phyloP scores from a whole-genome alignment of 345 rosid genomes.

The Syzygium aqueum region DNA sequence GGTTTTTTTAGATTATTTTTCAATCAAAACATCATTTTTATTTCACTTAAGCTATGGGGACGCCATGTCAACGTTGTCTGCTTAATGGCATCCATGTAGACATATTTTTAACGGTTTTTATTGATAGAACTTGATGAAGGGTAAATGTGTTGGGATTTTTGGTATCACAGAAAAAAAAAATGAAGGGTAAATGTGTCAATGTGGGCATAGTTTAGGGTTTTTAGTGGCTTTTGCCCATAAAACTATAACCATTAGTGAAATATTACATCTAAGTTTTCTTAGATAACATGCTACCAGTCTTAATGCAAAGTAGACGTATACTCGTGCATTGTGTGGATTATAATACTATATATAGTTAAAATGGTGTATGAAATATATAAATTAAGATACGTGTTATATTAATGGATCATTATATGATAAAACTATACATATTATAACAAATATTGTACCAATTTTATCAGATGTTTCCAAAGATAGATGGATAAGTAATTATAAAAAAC shows the following conservation, averaged over 20 bases:
- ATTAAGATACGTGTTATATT: neutral
- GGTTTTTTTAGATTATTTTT: too few relatives aligned
- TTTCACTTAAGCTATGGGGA: too few relatives aligned
- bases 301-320: neutral
- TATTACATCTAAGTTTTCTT: neutral
- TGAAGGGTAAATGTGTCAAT: too few relatives aligned
- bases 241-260: neutral
- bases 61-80: too few relatives aligned
- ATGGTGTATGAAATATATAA: neutral
- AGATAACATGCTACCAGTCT: neutral
- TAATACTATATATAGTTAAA: neutral
- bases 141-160: too few relatives aligned
- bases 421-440: neutral
- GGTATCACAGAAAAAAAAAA: too few relatives aligned
- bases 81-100: too few relatives aligned
- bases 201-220: too few relatives aligned
- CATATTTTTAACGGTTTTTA: too few relatives aligned
- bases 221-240: too few relatives aligned
- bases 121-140: too few relatives aligned
- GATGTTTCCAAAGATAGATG: neutral
- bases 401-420: neutral
- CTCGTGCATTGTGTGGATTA: neutral
- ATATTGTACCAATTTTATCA: neutral
- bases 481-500: neutral
- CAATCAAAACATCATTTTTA: too few relatives aligned